Evolutionary conservation across 2,329 filamentous ascomycete species (phyloP).

Genomic region (Leptosphaerulina australis): DNA sequence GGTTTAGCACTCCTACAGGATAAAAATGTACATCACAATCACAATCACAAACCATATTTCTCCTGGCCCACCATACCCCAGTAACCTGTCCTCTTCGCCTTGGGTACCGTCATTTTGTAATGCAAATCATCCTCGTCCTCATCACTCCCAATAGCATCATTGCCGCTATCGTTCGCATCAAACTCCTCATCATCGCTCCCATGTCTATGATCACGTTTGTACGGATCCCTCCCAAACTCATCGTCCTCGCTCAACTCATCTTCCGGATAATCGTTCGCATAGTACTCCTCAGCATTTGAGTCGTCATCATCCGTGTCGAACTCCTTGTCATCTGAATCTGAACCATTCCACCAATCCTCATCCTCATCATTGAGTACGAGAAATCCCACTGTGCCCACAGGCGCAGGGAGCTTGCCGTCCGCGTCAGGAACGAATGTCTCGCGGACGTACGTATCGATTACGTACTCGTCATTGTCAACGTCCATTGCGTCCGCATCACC

Average conservation of each 20-base stretch:
- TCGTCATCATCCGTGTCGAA: slow-evolving; percentile 68
- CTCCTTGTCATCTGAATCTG: slow-evolving; percentile 59
- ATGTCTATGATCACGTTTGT: slow-evolving; percentile 47
- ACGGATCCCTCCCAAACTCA: slow-evolving; percentile 59
- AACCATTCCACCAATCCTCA: slow-evolving; percentile 63
- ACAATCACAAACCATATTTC: too few species aligned
- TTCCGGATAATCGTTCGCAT: slow-evolving; percentile 79
- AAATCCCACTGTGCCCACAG: slow-evolving; percentile 48
- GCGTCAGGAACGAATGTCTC: slow-evolving; percentile 49
- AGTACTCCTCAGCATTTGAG: slow-evolving; percentile 75
- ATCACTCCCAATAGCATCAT: slow-evolving; percentile 28
- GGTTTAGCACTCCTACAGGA: too few species aligned
- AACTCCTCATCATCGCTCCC: slow-evolving; percentile 52
- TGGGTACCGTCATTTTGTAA: slow-evolving; percentile 37
- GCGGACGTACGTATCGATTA: slow-evolving; percentile 67
- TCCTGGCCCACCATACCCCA: slow-evolving; percentile 32
- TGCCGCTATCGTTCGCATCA: slow-evolving; percentile 26
- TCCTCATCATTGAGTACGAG: slow-evolving; percentile 59
- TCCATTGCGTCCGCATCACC: slow-evolving; percentile 41
- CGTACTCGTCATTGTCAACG: slow-evolving; percentile 58
- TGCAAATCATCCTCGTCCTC: slow-evolving; percentile 42
- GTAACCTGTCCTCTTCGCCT: slow-evolving; percentile 30
- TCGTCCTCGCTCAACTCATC: slow-evolving; percentile 77
- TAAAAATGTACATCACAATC: too few species aligned
- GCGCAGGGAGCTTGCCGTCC: slow-evolving; percentile 30